Evolutionary conservation across 768 basidiomycete genomes (phyloP).

Genomic region (Pulveroboletus ravenelii): DNA sequence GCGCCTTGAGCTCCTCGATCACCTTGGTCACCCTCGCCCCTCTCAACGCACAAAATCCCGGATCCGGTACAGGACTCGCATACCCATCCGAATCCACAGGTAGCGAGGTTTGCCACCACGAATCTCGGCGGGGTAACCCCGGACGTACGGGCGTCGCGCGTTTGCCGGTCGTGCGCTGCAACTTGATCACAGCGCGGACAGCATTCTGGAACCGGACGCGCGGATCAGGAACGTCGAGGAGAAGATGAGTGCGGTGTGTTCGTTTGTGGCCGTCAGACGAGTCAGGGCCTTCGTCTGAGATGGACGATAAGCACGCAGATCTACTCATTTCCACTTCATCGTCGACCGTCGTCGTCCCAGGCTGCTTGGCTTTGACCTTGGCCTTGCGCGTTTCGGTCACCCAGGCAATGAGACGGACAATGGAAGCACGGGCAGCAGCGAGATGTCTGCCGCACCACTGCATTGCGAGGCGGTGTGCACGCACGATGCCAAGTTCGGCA

Average conservation of each 20-base stretch:
- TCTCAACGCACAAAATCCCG: conserved; percentile 27
- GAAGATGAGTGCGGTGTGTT: conserved; percentile 6
- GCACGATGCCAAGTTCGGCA: conserved; percentile 20
- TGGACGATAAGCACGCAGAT: neutral
- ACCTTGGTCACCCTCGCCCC: conserved; percentile 36
- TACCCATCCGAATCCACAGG: neutral
- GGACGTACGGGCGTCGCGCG: conserved; percentile 15
- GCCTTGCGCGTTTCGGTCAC: conserved; percentile 5
- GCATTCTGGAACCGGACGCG: conserved; percentile 36
- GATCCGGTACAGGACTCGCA: conserved; percentile 17
- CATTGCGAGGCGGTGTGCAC: conserved; percentile 20
- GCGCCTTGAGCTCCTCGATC: conserved; percentile 37
- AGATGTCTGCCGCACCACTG: conserved; percentile 22
- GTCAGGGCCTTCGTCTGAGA: conserved; percentile 4
- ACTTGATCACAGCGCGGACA: conserved; percentile 41
- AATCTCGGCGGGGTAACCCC: conserved; percentile 22
- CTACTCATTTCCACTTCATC: neutral
- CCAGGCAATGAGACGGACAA: conserved; percentile 12
- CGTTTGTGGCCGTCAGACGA: neutral
- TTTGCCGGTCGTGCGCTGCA: conserved; percentile 30
- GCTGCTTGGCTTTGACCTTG: neutral
- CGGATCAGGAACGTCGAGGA: conserved; percentile 21
- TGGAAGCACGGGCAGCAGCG: neutral
- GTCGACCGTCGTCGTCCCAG: neutral
- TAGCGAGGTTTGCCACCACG: conserved; percentile 25